Evolutionary conservation across 805 yeast genomes (phyloP), one percentile per base, ranked within the genome.

Genomic region (Cephaloascus fragrans): DNA sequence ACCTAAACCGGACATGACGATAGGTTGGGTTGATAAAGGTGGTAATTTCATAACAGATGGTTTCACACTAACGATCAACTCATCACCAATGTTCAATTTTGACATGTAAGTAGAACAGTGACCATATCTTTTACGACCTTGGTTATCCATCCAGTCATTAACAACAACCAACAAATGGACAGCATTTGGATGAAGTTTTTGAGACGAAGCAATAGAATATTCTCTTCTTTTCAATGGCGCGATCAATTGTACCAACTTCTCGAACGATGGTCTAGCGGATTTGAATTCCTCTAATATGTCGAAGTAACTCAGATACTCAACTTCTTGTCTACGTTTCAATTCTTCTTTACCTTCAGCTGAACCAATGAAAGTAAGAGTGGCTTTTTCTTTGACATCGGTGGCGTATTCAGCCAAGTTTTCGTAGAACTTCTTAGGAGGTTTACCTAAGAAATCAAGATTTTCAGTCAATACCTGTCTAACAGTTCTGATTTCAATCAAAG

Each of bases 31-130:
- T 8, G 96, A 74, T 46, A 77, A 70, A 51, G 89, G 83, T 44
- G 97, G 97, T 46, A 90, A 69, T 64, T 89, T 90, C 97, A 90
- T 89, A 35, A 90, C 96, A 8, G 96, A 87, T 23, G 97, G 96
- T 65, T 90, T 90, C 41, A 90, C 97, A 45, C 93, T 80, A 20
- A 90, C 97, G 39, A 87, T 95, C 41, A 90, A 71, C 57, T 88
- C 96, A 37, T 82, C 71, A 33, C 96, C 97, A 44, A 83, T 71
- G 6, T 64, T 48, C 53, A 90, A 75, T 45, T 86, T 89, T 23
- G 95, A 77, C 49, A 90, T 67, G 61, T 77, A 90, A 62, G 86
- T 86, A 37, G 97, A 90, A 62, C 96, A 86, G 60, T 90, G 97
- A 33, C 97, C 97, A 57, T 62, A 88, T 64, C 97, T 77, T 55